Evolutionary conservation across 176 grass and related monocot genomes (phyloP).

Genomic region (Aegilops umbellulata): DNA sequence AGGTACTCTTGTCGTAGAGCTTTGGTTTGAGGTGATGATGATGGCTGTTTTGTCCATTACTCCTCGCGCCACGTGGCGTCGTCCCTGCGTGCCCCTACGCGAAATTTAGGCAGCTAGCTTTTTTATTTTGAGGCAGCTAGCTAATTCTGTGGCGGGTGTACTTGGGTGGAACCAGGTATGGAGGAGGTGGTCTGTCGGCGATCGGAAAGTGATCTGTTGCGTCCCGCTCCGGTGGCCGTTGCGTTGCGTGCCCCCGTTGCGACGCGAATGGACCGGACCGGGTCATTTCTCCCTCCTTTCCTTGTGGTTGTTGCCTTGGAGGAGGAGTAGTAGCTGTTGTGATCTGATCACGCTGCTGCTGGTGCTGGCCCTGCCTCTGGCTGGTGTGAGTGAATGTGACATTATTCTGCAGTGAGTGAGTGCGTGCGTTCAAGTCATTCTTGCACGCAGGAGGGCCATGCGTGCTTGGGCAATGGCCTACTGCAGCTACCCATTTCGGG

Average conservation of each 20-base stretch:
- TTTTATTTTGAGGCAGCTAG: too few species aligned
- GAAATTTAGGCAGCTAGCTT: neutral
- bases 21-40: neutral
- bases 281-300: neutral
- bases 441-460: neutral
- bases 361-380: too few species aligned
- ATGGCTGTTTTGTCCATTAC: slow-evolving; percentile 20
- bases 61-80: neutral
- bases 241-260: neutral
- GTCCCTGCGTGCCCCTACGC: neutral
- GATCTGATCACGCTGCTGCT: neutral
- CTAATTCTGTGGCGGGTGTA: neutral
- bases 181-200: slow-evolving; percentile 17
- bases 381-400: slow-evolving; percentile 4
- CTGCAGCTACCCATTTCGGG: neutral
- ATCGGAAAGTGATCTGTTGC: neutral
- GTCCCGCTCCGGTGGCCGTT: neutral
- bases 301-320: neutral
- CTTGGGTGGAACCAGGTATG: slow-evolving; percentile 17
- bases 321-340: too few species aligned
- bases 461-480: neutral
- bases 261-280: neutral
- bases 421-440: neutral
- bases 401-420: neutral
- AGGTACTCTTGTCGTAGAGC: neutral